Base-by-base conservation (phyloP, 345 rosid species). In the Lagerstroemia speciosa region DNA sequence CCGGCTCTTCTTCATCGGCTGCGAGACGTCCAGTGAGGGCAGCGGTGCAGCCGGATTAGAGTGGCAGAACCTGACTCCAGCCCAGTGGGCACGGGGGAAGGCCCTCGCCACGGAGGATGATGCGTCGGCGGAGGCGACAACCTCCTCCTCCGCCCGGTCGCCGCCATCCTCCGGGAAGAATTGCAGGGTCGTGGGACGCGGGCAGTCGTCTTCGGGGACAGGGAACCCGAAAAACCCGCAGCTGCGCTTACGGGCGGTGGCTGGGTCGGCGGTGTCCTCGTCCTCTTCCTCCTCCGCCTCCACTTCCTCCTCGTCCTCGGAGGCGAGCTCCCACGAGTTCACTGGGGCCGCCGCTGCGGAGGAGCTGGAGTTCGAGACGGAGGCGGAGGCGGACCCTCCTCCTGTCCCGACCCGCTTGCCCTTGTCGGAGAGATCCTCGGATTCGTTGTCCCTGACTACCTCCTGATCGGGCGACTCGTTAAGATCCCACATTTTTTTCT, bases 1-100 rank as follows among this genome's bases (percentile, higher is more conserved):
- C 63, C 99, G 79, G 80, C 97, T 91, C 76, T 88, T 94, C 75
- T 94, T 94, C 65, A 82, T 69, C 68, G 94, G 94, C 64, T 83
- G 97, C 0, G 85, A 74, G 50, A 73, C 78, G 67, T 81, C 90
- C 68, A 68, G 12, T 1, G 37, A 24, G 20, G 72, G 43, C 71
- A 30, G 81, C 34, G 38, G 72, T 32, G 74, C 73, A 2, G 77
- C 58, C 0, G 88, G 78, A 71, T 84, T 89, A 75, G 90, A 75
- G 80, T 83, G 85, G 69, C 85, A 83, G 73, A 87, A 85, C 77
- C 78, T 87, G 12, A 89, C 89, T 2, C 86, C 90, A 20, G 81
- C 80, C 90, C 88, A 80, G 70, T 89, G 88, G 43, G 83, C 90
- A 41, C 97, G 80, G 16, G 82, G 92, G 55, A 87, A 86, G 61